Base-by-base conservation (phyloP, 108 stramenopile genomes). In the Epipyxis sp. region DNA sequence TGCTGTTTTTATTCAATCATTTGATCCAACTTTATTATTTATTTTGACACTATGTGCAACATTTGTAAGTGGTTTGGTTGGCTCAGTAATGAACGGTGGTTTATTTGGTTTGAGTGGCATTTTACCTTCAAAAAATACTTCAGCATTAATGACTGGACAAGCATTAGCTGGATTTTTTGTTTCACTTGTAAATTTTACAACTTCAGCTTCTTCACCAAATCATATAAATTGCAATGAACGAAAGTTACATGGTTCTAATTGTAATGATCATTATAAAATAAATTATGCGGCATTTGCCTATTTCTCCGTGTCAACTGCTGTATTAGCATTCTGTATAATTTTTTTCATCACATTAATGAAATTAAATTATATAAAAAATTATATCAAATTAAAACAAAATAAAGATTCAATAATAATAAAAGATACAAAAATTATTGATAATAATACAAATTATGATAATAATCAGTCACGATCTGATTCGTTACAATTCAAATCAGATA, bases 111-210 rank as follows among this genome's bases (percentile, higher is more conserved):
- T 81, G 0, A 43, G 61, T n/a, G 34, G 61, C 1, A 40, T 69
- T 35, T 37, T 81, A 67, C 59, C 61, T 40, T 41, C 54, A 25
- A 29, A 40, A 6, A 62, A 76, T 57, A 76, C 76, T 40, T 27
- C 59, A 0, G 45, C 76, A 1, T 41, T 77, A 0, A 76, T 77
- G 42, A 59, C 37, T 0, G 80, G 80, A 42, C 80, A 81, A 58
- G 80, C 69, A 32, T 72, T 81, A 42, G 80, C 71, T 29, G 80
- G 80, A 30, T 42, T 30, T 0, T 40, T 72, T 0, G 80, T 76
- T 6, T 81, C 80, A 25, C 16, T 72, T 29, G 45, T 76, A 10
- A 81, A 76, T 34, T 37, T 81, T 62, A 34, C 77, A 16, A 76
- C 54, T 2, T n/a, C 59, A 0, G 41, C 58, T 1, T 30, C 42